Evolutionary conservation across 2,329 filamentous ascomycete genomes (phyloP), one percentile per base, ranked within the genome.

Genomic region (Annulohypoxylon truncatum): DNA sequence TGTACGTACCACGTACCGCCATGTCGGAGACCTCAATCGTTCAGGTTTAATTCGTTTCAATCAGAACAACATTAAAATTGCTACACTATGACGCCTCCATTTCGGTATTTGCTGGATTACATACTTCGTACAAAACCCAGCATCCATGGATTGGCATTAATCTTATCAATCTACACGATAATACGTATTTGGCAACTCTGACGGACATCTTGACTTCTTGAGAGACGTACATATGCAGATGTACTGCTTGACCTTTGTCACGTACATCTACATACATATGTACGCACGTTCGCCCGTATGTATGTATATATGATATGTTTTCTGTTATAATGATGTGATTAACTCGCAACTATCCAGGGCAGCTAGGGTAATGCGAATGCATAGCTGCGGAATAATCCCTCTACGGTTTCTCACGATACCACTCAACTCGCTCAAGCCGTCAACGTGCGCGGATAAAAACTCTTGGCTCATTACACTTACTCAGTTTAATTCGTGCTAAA

Each of bases 261-360:
- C 35, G n/a, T 38, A 38, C 35, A 38, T 38, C 15, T 38, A 38
- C 35, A 42, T 20, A 42, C 18, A 20, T 42, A 22, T 22, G 38
- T 22, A 42, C n/a, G n/a, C n/a, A n/a, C n/a, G n/a, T n/a, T n/a
- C n/a, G n/a, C n/a, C n/a, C n/a, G n/a, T n/a, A n/a, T 55, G 9
- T 54, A 31, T 38, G 35, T 20, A 38, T 22, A 4, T 10, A 15
- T 35, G 40, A 40, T 29, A 52, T 22, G 51, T 56, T 22, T 31
- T 52, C 10, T 40, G 18, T 33, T 42, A 53, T 20, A 13, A 61
- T 61, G 51, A 64, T 67, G 60, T 22, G 54, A 64, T 52, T 60
- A 33, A 5, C n/a, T 54, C 6, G 54, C 48, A 54, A 58, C 7
- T 58, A 51, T 35, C 33, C 13, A 35, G 33, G 33, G 3, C 35